A percentile compares a stretch with the other conserved stretches of the same genome.
These are phyloP conservation scores for Epichloe sp. DNA, from an alignment of 2,329 filamentous ascomycete genomes.

Conservation along the genomic window DNA sequence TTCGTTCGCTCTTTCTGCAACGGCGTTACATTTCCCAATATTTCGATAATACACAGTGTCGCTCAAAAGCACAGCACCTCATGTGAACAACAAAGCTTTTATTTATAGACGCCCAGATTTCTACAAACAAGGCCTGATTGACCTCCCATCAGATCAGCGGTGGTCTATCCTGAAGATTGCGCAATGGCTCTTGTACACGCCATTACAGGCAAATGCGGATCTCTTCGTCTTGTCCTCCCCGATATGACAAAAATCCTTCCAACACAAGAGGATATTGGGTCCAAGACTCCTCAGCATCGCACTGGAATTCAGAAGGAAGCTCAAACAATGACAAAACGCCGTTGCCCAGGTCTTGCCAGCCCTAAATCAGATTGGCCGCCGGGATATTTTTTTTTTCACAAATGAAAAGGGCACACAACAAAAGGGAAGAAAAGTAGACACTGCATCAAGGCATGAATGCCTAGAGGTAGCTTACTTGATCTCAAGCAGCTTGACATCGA, in stretches of 20 bases:
- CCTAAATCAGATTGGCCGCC: neutral
- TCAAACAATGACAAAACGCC: constrained; percentile 7
- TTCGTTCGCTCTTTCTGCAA: neutral
- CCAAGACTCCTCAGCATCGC: constrained; percentile 31
- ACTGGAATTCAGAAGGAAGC: constrained; percentile 6
- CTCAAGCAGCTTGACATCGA: constrained; percentile 78
- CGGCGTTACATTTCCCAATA: neutral
- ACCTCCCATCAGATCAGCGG: neutral
- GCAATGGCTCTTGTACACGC: constrained; percentile 1
- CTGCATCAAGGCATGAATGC: neutral
- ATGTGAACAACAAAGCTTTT: constrained; percentile 5
- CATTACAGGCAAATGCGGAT: constrained; percentile 1
- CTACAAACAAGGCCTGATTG: constrained; percentile 1
- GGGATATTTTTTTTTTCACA: constrained; percentile 3
- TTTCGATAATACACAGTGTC: neutral
- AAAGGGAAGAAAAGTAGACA: neutral
- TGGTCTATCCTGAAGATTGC: constrained; percentile 2
- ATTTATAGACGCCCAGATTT: constrained; percentile 4
- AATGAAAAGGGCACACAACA: neutral
- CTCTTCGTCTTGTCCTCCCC: constrained; percentile 4
- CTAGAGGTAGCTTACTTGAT: constrained; percentile 50
- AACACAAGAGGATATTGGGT: constrained; percentile 22
- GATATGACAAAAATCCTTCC: neutral
- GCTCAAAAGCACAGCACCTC: neutral
- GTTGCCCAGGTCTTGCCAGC: constrained; percentile 4